Evolutionary conservation across 2,329 filamentous ascomycete species (phyloP), one percentile per base, ranked within the genome.

Genomic region (Mariannaea sp.): DNA sequence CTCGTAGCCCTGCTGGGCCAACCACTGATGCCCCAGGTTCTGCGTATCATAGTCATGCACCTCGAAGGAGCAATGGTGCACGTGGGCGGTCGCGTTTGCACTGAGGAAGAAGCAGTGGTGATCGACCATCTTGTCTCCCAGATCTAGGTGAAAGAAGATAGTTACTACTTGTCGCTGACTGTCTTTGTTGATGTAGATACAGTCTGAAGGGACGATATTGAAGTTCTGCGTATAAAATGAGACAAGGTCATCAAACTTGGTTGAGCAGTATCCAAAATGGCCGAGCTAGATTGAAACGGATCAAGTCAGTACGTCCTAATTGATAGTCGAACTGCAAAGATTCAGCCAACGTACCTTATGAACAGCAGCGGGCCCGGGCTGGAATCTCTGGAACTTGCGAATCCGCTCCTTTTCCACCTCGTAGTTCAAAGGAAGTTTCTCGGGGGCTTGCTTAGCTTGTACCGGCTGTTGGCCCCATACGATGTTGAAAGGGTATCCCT

Each of bases 1-100:
- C 55, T 75, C 75, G 57, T 80, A 85, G 2, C 75, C 76, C 60
- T 81, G 80, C 39, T 75, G 68, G 0, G 68, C 72, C 36, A 87
- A 69, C 77, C 80, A 85, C 45, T 83, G 72, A 65, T 87, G 84
- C 0, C 83, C 84, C 3, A 86, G 67, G 14, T 76, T 70, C 72
- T 87, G 83, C 1, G 78, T 80, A 62, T 87, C 84, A 57, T 83
- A 83, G 62, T 86, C 81, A 26, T 81, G 76, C 0, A 85, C 80
- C 60, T 86, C 68, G 48, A 59, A 70, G 13, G 66, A 68, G 3
- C 43, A 51, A 50, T 71, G 40, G n/a, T 51, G 48, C 30, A 51
- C n/a, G 38, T 32, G 9, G 26, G 30, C 0, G 32, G 48, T 5
- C 40, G 26, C 6, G 24, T 24, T 10, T 3, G 40, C 24, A n/a